Evolutionary conservation across 176 grass and related monocot species (phyloP).

Genomic region (Tuctoria greenei): DNA sequence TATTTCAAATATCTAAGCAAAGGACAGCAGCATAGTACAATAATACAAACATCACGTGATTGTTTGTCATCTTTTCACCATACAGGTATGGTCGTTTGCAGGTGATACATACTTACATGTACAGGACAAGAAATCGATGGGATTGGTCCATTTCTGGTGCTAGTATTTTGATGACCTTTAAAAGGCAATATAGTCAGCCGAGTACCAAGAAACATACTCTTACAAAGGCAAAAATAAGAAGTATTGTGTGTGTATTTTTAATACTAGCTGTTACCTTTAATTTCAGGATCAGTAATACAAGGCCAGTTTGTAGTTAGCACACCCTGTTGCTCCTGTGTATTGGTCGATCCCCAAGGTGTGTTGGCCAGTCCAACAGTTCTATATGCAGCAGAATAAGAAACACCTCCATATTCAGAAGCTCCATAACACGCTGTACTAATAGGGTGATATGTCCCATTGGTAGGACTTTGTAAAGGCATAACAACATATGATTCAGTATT

Average conservation of each 20-base stretch:
- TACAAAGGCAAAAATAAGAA: background rate
- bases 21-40: conserved; percentile 9
- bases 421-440: conserved; percentile 50
- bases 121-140: conserved; percentile 8
- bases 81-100: too few species aligned
- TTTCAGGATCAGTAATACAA: conserved; percentile 17
- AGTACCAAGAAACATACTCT: conserved; percentile 10
- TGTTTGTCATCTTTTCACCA: background rate
- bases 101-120: conserved; percentile 65
- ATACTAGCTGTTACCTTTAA: conserved; percentile 26
- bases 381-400: conserved; percentile 43
- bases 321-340: conserved; percentile 25
- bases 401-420: conserved; percentile 41
- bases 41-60: background rate
- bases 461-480: conserved; percentile 99
- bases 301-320: conserved; percentile 9
- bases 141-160: conserved; percentile 27
- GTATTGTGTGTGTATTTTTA: background rate
- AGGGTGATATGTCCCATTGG: conserved; percentile 55
- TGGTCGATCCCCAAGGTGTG: background rate
- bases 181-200: conserved; percentile 14
- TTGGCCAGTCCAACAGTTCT: background rate
- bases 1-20: conserved; percentile 3
- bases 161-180: conserved; percentile 39
- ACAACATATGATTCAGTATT: conserved; percentile 70